These are phyloP conservation scores for Cyclocybe aegerita DNA, from an alignment of 768 basidiomycete genomes.

Conservation along the genomic window DNA sequence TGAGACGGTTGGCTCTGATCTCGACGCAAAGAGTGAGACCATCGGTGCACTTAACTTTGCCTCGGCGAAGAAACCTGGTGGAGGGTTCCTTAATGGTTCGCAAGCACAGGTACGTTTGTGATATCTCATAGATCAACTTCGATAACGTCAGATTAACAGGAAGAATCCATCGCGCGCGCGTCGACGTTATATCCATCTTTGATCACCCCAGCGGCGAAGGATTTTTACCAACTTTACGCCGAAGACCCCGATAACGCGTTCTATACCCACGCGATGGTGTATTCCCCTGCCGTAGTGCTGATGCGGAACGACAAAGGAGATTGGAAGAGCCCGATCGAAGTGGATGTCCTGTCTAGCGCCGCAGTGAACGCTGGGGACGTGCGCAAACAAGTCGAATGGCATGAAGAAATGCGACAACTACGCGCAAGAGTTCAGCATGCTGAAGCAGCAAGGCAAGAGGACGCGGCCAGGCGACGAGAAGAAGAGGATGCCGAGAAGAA, in stretches of 20 bases:
- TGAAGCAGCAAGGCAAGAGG: too few species aligned
- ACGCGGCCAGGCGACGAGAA: too few species aligned
- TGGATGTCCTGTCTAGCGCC: constrained; percentile 64
- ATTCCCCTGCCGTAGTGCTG: constrained; percentile 56
- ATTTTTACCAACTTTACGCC: constrained; percentile 59
- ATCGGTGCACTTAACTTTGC: constrained; percentile 69
- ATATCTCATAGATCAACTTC: background rate
- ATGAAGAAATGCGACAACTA: background rate
- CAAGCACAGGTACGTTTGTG: constrained; percentile 49
- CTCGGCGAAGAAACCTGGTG: constrained; percentile 68
- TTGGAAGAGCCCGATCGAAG: constrained; percentile 49
- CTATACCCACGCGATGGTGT: constrained; percentile 72
- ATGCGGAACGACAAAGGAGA: constrained; percentile 57
- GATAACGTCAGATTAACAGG: constrained; percentile 18
- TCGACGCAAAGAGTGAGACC: constrained; percentile 1
- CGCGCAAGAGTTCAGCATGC: background rate
- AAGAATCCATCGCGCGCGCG: constrained; percentile 71
- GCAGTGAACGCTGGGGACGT: constrained; percentile 62
- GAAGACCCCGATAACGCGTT: constrained; percentile 48
- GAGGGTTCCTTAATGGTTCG: constrained; percentile 68
- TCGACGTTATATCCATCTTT: constrained; percentile 66
- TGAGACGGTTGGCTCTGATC: background rate
- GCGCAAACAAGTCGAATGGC: constrained; percentile 9
- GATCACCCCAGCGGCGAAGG: constrained; percentile 46
- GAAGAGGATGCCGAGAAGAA: too few species aligned